Evolutionary conservation across 75 land plant genomes (phyloP), one percentile per base, ranked within the genome.

Genomic region (Pinus tabuliformis): DNA sequence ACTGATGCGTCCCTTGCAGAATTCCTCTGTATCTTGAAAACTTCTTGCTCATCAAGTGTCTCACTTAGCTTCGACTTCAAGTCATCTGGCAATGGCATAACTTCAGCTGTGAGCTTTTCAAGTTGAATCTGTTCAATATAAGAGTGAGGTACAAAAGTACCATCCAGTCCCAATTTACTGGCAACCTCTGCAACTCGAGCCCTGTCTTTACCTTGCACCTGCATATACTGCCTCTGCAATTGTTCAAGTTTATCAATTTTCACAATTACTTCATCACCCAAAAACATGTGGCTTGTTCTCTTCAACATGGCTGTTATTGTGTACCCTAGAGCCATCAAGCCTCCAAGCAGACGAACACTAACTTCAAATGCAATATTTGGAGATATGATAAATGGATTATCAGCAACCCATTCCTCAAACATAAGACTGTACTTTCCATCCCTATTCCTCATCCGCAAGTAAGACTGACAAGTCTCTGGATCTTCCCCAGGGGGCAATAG

Each of bases 51-150:
- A 77, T 82, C 64, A 80, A 82, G 12, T 80, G 77, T 58, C n/a
- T 79, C 74, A 17, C 21, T 21, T 5, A 72, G 20, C 74, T 73
- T 73, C 7, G 30, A 54, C 58, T 73, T 52, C 20, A 73, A 49
- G 36, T 73, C 74, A 8, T 78, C 80, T 20, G 80, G 80, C 16
- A 76, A n/a, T 52, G 60, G 62, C 84, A 56, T 80, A n/a, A 75
- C 77, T 79, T 86, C 87, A 59, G 74, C 72, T 33, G 80, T 73
- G 22, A 86, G 76, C 76, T 83, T 86, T 62, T 86, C 85, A 20
- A 86, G 63, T 57, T 86, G 85, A n/a, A 86, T 86, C 57, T 86
- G 87, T 30, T 86, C 87, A 57, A 86, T 86, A 52, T 86, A 86
- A 6, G 87, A 74, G 54, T 63, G 77, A 22, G 87, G 81, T n/a